Percentiles rank a stretch among this genome's conserved stretches.
These are phyloP conservation scores for Neurospora sp. DNA, from an alignment of 495 filamentous ascomycete species.

Conservation along the genomic window DNA sequence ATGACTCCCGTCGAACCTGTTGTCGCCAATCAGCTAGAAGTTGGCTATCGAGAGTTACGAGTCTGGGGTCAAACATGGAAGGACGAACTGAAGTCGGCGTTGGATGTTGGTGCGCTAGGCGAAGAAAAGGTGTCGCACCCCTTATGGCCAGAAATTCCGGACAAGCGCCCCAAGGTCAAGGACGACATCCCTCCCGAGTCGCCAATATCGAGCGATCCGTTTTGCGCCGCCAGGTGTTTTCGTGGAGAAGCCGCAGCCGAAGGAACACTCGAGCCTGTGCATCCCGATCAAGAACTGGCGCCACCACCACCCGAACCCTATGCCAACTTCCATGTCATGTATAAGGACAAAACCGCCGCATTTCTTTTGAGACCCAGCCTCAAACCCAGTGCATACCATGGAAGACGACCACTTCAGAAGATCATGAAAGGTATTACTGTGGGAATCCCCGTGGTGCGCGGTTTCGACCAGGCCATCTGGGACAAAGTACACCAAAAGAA, in stretches of 20 bases:
- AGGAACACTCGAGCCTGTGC: conserved; percentile 33
- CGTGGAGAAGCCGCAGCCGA: conserved; percentile 44
- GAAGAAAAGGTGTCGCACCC: conserved; percentile 81
- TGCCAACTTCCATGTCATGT: conserved; percentile 67
- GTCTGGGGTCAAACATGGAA: conserved; percentile 91
- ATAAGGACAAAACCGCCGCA: conserved; percentile 61
- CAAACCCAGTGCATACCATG: conserved; percentile 70
- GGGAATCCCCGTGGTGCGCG: conserved; percentile 77
- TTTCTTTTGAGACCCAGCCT: conserved; percentile 72
- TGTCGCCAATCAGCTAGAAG: conserved; percentile 88
- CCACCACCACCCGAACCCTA: conserved; percentile 32
- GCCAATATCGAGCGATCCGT: conserved; percentile 41
- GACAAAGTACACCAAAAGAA: conserved; percentile 52
- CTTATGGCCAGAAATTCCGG: conserved; percentile 57
- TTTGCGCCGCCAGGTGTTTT: conserved; percentile 44
- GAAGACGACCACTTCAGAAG: conserved; percentile 63
- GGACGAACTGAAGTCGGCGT: conserved; percentile 82
- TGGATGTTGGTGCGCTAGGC: conserved; percentile 80
- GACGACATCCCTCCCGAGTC: conserved; percentile 29
- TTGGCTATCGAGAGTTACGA: conserved; percentile 73
- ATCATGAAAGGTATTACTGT: conserved; percentile 77
- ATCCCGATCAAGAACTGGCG: conserved; percentile 26
- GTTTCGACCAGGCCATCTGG: conserved; percentile 72
- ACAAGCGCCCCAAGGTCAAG: conserved; percentile 27
- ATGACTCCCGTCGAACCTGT: conserved; percentile 81